Conservation (phyloP, 129 eudicot genomes). For the Kitagawia praeruptora region DNA sequence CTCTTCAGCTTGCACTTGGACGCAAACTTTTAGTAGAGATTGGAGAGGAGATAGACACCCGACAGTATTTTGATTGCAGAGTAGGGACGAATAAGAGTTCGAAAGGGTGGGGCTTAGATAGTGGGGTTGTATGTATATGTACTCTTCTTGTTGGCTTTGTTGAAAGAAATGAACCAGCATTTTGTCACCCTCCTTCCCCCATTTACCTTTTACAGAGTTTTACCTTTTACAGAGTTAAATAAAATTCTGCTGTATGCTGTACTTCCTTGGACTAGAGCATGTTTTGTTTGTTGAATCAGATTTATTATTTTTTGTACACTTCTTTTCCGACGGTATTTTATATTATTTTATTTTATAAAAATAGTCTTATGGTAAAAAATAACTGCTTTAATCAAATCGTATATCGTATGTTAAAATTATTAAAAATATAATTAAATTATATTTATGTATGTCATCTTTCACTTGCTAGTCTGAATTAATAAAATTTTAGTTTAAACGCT, state of each 20-base stretch:
- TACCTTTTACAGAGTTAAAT: constrained; percentile 18
- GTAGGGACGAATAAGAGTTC: constrained; percentile 19
- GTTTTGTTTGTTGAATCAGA: neutral
- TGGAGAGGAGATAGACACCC: neutral
- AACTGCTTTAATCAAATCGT: too few species aligned
- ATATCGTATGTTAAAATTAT: too few species aligned
- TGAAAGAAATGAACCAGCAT: constrained; percentile 30
- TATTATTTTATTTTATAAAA: too few species aligned
- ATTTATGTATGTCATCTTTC: too few species aligned
- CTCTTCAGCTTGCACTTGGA: neutral
- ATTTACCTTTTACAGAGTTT: constrained; percentile 11
- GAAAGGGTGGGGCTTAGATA: constrained; percentile 26
- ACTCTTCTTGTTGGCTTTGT: constrained; percentile 16
- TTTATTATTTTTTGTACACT: neutral
- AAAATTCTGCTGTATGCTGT: neutral
- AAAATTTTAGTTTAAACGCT: too few species aligned
- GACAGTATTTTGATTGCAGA: neutral
- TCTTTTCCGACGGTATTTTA: neutral
- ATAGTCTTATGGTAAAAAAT: too few species aligned
- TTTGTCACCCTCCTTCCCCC: constrained; percentile 51
- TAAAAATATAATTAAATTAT: too few species aligned
- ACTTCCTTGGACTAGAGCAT: neutral
- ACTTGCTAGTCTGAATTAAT: too few species aligned
- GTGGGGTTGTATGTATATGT: constrained; percentile 24
- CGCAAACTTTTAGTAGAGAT: neutral